Conservation (phyloP, 208 protist species). For the Trypanosoma avium region DNA sequence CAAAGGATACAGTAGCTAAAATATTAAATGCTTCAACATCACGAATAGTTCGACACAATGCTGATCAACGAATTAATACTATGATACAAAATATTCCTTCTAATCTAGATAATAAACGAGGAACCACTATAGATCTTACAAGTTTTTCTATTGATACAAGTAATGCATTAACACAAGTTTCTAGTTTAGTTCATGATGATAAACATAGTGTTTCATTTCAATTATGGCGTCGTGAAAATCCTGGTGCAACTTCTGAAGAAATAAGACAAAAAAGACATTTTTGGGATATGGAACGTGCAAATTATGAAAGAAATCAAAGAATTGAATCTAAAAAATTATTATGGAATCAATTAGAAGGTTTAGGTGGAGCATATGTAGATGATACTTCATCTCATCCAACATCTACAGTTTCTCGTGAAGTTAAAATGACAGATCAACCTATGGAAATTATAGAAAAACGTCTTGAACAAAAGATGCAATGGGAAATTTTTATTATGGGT, state of each 20-base stretch:
- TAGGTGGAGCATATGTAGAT: not conserved
- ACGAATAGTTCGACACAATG: conserved; percentile 42
- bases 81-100: conserved; percentile 15
- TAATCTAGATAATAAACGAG: conserved; percentile 11
- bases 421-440: not conserved
- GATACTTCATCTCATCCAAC: not conserved
- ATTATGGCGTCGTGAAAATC: conserved; percentile 43
- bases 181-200: not conserved
- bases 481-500: conserved; percentile 35
- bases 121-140: not conserved
- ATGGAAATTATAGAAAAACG: conserved; percentile 2
- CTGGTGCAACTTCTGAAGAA: conserved; percentile 26
- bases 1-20: conserved; percentile 46
- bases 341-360: conserved; percentile 31
- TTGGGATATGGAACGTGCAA: conserved; percentile 32
- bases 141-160: not conserved
- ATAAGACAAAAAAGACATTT: conserved; percentile 28
- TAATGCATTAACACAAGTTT: not conserved
- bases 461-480: conserved; percentile 30
- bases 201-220: conserved; percentile 24
- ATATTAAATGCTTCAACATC: conserved; percentile 38
- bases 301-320: conserved; percentile 23
- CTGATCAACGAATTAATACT: conserved; percentile 43
- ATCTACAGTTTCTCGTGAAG: not conserved
- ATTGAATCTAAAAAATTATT: conserved; percentile 32